Evolutionary conservation across 176 grass and related monocot species (phyloP).

Genomic region (Aechmea fasciata): DNA sequence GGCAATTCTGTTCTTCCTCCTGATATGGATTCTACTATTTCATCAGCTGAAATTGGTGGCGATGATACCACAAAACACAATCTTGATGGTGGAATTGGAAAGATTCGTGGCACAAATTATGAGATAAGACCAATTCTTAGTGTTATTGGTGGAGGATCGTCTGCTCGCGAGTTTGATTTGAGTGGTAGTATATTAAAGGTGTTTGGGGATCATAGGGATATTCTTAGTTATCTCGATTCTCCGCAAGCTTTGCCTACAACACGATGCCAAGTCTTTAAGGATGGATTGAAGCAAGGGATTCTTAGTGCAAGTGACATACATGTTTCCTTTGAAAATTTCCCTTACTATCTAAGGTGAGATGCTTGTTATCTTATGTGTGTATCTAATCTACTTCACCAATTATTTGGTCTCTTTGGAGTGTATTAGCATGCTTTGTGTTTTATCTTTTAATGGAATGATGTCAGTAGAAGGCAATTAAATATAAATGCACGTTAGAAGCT

Average conservation of each 20-base stretch:
- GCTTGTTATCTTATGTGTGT: conserved; percentile 6
- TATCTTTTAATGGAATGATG: neutral
- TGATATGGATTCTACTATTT: conserved; percentile 35
- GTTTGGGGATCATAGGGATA: conserved; percentile 76
- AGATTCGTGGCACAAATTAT: conserved; percentile 49
- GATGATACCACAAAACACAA: conserved; percentile 38
- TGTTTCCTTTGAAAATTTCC: conserved; percentile 84
- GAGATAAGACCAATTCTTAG: conserved; percentile 64
- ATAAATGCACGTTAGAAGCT: neutral
- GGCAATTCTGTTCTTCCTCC: conserved; percentile 46
- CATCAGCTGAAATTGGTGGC: conserved; percentile 43
- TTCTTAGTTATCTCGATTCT: conserved; percentile 43
- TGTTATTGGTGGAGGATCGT: conserved; percentile 47
- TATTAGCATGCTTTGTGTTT: neutral
- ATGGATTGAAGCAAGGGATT: conserved; percentile 80
- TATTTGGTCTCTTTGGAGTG: neutral
- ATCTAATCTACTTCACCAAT: conserved; percentile 13
- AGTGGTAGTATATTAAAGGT: conserved; percentile 69
- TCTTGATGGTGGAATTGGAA: conserved; percentile 54
- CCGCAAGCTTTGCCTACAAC: conserved; percentile 45
- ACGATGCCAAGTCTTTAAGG: conserved; percentile 85
- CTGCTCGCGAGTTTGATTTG: conserved; percentile 72
- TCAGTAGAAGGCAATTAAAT: neutral
- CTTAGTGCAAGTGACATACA: conserved; percentile 72
- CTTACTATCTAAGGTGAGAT: conserved; percentile 94